A percentile compares a stretch with the other conserved stretches of the same genome.
phyloP scores from a whole-genome alignment of 257 asterid genomes.

The Rauvolfia tetraphylla region DNA sequence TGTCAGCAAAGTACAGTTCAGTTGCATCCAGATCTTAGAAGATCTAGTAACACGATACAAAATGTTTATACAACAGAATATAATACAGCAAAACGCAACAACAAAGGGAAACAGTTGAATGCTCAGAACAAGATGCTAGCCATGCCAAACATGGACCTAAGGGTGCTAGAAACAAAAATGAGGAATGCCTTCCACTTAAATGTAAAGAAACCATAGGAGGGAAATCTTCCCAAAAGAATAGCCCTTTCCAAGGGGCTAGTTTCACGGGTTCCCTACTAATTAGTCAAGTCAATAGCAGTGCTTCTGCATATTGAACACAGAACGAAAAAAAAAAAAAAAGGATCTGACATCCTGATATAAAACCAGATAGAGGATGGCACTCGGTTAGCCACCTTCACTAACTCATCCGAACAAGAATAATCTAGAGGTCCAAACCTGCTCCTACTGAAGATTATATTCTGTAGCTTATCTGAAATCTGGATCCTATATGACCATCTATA shows the following conservation, averaged over 20 bases:
- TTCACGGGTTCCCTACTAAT: not conserved
- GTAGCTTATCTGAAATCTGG: not conserved
- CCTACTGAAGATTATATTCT: not conserved
- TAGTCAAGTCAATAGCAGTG: not conserved
- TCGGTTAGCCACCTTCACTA: not conserved
- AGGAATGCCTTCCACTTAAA: not conserved
- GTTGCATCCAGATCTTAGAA: not conserved
- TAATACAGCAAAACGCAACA: not conserved
- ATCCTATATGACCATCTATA: not conserved
- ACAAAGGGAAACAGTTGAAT: not conserved
- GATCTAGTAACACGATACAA: not conserved
- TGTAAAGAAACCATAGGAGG: not conserved
- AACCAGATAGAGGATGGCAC: not conserved
- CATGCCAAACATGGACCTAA: not conserved
- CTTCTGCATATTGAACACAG: not conserved
- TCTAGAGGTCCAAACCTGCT: not conserved
- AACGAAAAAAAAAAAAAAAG: not conserved
- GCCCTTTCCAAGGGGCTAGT: not conserved
- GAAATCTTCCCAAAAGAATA: not conserved
- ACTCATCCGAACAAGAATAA: not conserved
- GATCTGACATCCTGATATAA: not conserved
- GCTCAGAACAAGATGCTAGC: not conserved
- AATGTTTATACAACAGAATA: not conserved
- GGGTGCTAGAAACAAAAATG: not conserved
- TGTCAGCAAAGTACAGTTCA: not conserved